Evolutionary conservation across 768 basidiomycete species (phyloP).

Genomic region (Pseudohyphozyma bogoriensis): DNA sequence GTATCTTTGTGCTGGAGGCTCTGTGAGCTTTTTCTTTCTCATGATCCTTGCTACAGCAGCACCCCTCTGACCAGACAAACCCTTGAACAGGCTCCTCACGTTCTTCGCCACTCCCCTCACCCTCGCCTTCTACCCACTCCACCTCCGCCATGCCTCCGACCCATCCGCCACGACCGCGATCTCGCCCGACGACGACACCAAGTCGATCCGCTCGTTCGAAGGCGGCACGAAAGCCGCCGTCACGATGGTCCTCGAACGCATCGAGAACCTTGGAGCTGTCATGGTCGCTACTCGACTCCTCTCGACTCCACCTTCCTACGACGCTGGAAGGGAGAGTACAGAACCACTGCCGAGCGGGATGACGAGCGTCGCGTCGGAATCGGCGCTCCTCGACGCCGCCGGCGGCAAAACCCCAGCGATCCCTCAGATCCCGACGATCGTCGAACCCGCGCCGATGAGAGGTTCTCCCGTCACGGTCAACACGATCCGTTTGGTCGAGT

Average conservation of each 20-base stretch:
- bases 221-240: constrained; percentile 48
- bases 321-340: no score
- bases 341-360: no score
- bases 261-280: constrained; percentile 76
- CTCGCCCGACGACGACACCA: not conserved
- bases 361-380: no score
- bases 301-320: not conserved
- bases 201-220: not conserved
- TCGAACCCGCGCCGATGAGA: not conserved
- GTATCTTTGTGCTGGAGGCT: constrained; percentile 35
- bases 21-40: constrained; percentile 1
- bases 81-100: constrained; percentile 58
- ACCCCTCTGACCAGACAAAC: not conserved
- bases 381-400: no score
- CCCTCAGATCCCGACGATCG: not conserved
- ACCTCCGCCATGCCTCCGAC: constrained; percentile 38
- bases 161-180: not conserved
- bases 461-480: constrained; percentile 45
- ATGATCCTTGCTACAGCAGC: not conserved
- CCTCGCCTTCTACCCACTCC: constrained; percentile 61
- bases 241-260: constrained; percentile 75
- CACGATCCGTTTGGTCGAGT: constrained; percentile 76
- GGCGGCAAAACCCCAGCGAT: no score
- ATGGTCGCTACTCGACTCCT: constrained; percentile 43
- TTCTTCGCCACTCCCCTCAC: constrained; percentile 78